These are phyloP conservation scores for Lasiodiplodia hormozganensis DNA, from an alignment of 2,329 filamentous ascomycete genomes.

Conservation along the genomic window DNA sequence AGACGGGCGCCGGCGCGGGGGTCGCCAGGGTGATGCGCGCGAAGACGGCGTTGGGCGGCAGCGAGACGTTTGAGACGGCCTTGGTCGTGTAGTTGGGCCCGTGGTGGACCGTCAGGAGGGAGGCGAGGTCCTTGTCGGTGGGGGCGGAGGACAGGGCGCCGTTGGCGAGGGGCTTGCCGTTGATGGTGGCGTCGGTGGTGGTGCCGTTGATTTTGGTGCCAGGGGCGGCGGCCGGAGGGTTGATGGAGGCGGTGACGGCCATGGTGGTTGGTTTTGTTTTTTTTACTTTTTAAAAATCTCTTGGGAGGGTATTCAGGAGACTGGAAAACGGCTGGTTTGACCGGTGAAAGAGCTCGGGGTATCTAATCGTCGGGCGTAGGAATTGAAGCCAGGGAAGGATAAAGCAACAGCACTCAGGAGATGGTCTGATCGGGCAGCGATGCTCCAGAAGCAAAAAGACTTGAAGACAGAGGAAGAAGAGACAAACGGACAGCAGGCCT, in stretches of 20 bases:
- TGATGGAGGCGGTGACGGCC: constrained; percentile 25
- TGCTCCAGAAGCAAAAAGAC: too few species aligned
- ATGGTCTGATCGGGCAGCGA: too few species aligned
- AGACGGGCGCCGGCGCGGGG: constrained; percentile 52
- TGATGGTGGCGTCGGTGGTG: not conserved
- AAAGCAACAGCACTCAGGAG: too few species aligned
- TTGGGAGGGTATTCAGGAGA: too few species aligned
- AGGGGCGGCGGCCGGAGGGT: not conserved
- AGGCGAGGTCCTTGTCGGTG: constrained; percentile 40
- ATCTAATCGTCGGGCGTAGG: too few species aligned
- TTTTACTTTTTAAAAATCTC: not conserved
- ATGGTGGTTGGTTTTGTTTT: not conserved
- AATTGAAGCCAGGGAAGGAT: too few species aligned
- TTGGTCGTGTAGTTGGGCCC: constrained; percentile 49
- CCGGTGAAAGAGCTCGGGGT: too few species aligned
- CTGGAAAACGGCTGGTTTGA: too few species aligned
- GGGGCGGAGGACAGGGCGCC: constrained; percentile 8
- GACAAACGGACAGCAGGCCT: not conserved
- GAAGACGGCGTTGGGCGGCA: constrained; percentile 60
- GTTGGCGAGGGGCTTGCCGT: not conserved
- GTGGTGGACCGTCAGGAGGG: constrained; percentile 48
- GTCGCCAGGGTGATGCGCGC: constrained; percentile 56
- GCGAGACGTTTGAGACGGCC: constrained; percentile 57
- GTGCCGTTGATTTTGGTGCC: constrained; percentile 24
- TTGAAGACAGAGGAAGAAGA: too few species aligned